phyloP scores from a whole-genome alignment of 164 flowering plant genomes.

The Chloranthus sessilifolius region DNA sequence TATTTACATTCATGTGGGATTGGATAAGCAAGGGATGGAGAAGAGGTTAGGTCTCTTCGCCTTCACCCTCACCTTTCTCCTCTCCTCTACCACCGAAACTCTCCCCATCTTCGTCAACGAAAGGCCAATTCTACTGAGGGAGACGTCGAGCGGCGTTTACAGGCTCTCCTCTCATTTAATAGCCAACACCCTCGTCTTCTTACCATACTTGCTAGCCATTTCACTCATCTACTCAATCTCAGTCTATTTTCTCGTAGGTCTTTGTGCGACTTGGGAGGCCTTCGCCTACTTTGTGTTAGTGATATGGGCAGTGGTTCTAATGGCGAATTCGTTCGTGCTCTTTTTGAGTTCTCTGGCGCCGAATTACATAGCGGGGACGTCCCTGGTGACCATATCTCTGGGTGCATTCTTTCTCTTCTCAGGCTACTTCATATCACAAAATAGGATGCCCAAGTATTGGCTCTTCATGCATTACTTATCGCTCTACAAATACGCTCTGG shows the following conservation, averaged over 20 bases:
- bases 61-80: constrained; percentile 91
- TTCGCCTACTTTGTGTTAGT: constrained; percentile 74
- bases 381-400: constrained; percentile 59
- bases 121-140: constrained; percentile 71
- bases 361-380: constrained; percentile 82
- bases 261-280: constrained; percentile 70
- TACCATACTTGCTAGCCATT: constrained; percentile 70
- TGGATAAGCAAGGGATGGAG: constrained; percentile 60
- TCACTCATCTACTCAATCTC: constrained; percentile 68
- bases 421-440: constrained; percentile 83
- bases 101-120: constrained; percentile 89
- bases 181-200: constrained; percentile 86
- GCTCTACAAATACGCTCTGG: constrained; percentile 87
- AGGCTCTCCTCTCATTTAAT: constrained; percentile 73
- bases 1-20: constrained; percentile 74
- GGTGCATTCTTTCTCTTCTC: constrained; percentile 92
- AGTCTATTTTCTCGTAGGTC: constrained; percentile 83
- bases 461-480: constrained; percentile 82
- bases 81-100: constrained; percentile 90
- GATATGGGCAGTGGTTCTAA: constrained; percentile 73
- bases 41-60: constrained; percentile 92
- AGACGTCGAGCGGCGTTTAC: constrained; percentile 83
- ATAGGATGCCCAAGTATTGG: constrained; percentile 85
- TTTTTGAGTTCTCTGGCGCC: constrained; percentile 89
- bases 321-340: constrained; percentile 91